These are phyloP conservation scores for Chlamydomonas sphaeroides DNA, from an alignment of 139 green algal genomes.

Conservation along the genomic window DNA sequence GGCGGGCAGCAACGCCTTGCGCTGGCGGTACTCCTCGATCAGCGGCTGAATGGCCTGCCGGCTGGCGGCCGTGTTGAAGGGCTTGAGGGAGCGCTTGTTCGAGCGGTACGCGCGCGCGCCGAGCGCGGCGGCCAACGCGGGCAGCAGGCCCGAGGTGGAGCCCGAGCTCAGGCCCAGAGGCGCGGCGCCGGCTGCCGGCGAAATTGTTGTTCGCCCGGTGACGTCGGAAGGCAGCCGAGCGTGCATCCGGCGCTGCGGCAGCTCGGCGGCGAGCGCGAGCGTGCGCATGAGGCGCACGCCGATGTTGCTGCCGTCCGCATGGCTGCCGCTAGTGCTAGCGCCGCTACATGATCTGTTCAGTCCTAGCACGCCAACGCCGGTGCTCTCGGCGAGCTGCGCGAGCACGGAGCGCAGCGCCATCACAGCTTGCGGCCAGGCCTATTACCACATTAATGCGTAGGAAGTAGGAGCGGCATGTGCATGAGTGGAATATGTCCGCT, in stretches of 20 bases:
- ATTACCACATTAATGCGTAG: not conserved
- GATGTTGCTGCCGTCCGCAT: not conserved
- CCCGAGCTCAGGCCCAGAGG: no score
- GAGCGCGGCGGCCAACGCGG: not conserved
- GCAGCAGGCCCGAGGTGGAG: not conserved
- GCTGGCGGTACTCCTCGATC: slow-evolving; percentile 14
- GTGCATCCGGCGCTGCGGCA: no score
- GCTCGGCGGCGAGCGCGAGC: not conserved
- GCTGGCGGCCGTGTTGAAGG: slow-evolving; percentile 47
- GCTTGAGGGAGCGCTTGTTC: slow-evolving; percentile 52
- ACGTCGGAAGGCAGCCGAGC: no score
- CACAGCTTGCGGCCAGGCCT: not conserved
- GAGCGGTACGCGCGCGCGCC: slow-evolving; percentile 30
- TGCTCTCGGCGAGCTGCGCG: not conserved
- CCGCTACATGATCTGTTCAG: slow-evolving; percentile 23
- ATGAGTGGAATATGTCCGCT: not conserved
- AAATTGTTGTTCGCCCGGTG: no score
- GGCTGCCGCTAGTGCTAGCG: not conserved
- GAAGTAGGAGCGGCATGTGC: no score
- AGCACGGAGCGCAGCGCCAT: slow-evolving; percentile 21
- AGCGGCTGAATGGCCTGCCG: slow-evolving; percentile 50
- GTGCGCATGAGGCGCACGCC: slow-evolving; percentile 4
- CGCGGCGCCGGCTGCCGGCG: no score
- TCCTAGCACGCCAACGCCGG: not conserved
- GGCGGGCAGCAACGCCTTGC: not conserved